phyloP scores from a whole-genome alignment of 2,329 filamentous ascomycete species.

The Xylaria sp. region DNA sequence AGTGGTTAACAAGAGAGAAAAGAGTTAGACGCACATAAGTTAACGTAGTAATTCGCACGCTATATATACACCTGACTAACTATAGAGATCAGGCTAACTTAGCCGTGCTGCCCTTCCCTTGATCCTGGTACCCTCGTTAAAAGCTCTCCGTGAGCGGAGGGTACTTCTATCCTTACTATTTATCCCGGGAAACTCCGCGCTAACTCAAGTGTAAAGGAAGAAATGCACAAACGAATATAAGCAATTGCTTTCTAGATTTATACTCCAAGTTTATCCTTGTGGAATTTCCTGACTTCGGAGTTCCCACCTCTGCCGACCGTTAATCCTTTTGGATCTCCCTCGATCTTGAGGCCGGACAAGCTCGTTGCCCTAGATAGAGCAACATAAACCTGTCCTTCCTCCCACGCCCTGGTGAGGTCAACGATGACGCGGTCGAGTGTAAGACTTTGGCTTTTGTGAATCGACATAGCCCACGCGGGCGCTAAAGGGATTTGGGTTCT shows the following conservation, averaged over 20 bases:
- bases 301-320: constrained; percentile 42
- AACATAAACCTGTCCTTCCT: constrained; percentile 66
- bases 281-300: constrained; percentile 43
- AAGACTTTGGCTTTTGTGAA: constrained; percentile 68
- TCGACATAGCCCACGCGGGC: constrained; percentile 66
- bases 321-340: constrained; percentile 40
- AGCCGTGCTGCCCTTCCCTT: not conserved
- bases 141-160: not conserved
- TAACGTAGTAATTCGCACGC: not conserved
- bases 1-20: not conserved
- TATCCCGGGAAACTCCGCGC: not conserved
- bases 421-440: constrained; percentile 64
- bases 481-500: constrained; percentile 67
- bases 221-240: not conserved
- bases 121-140: not conserved
- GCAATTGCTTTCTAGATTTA: not conserved
- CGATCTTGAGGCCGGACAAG: constrained; percentile 54
- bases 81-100: not conserved
- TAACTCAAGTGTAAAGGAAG: not conserved
- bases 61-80: not conserved
- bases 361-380: constrained; percentile 62
- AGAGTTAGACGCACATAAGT: not conserved
- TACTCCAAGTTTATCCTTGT: constrained; percentile 43
- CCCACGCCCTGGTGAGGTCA: constrained; percentile 57
- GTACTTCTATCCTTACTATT: not conserved